Percentiles rank a stretch among this genome's conserved stretches.
phyloP scores from a whole-genome alignment of 257 asterid species.

The Linaria vulgaris region DNA sequence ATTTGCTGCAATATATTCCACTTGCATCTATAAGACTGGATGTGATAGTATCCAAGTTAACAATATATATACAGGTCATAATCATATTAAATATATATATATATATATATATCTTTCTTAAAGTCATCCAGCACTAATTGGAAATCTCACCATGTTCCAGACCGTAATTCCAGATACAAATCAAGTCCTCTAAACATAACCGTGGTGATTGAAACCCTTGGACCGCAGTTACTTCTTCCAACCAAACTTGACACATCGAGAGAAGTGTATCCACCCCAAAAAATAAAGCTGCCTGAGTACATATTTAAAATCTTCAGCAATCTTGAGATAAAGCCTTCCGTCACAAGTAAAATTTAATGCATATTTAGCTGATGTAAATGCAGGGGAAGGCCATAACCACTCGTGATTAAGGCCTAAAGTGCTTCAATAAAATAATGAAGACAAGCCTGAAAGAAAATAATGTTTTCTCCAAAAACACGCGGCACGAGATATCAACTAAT shows the following conservation, averaged over 20 bases:
- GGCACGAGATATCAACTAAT: background rate
- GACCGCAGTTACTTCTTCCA: conserved; percentile 51
- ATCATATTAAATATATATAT: too few species aligned
- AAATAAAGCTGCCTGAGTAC: conserved; percentile 71
- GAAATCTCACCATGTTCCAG: conserved; percentile 59
- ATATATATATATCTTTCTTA: conserved; percentile 2
- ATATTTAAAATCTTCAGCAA: conserved; percentile 23
- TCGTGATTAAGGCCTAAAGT: conserved; percentile 1
- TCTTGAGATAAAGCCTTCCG: conserved; percentile 12
- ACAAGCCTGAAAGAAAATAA: background rate
- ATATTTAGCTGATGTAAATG: too few species aligned
- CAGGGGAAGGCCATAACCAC: too few species aligned
- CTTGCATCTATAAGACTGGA: conserved; percentile 60
- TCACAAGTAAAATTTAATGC: too few species aligned
- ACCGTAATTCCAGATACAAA: conserved; percentile 64
- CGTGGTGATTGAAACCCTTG: conserved; percentile 38
- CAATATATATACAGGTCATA: conserved; percentile 16
- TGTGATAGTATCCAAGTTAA: conserved; percentile 34
- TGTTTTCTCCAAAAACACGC: conserved; percentile 1
- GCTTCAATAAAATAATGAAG: conserved; percentile 6
- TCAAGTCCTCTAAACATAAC: conserved; percentile 50
- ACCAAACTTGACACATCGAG: conserved; percentile 61
- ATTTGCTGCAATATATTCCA: conserved; percentile 78
- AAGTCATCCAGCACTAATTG: conserved; percentile 19
- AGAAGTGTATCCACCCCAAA: conserved; percentile 81